A percentile compares a stretch with the other conserved stretches of the same genome.
phyloP scores from a whole-genome alignment of 108 stramenopile species.

The Stephanodiscus minutulus region DNA sequence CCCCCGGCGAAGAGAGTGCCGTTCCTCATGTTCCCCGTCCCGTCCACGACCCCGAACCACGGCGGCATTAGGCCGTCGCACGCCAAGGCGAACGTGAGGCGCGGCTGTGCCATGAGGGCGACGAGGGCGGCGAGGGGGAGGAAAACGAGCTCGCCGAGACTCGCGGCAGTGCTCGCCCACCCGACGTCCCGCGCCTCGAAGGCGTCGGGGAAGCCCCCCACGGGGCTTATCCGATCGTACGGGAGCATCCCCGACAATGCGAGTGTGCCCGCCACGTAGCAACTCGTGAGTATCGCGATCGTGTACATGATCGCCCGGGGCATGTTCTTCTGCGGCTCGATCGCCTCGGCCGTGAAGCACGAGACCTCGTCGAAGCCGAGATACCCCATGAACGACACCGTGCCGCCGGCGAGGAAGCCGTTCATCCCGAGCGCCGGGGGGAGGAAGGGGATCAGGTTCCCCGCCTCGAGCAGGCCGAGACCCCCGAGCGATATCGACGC shows the following conservation, averaged over 20 bases:
- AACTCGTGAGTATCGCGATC: neutral
- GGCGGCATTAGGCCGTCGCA: conserved; percentile 58
- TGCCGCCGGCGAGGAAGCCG: conserved; percentile 1
- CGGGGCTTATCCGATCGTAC: conserved; percentile 4
- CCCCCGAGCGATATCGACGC: neutral
- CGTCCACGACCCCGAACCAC: conserved; percentile 50
- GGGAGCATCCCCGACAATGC: conserved; percentile 5
- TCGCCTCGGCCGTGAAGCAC: conserved; percentile 25
- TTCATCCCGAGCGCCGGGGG: neutral
- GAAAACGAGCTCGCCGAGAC: conserved; percentile 55
- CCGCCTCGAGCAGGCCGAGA: neutral
- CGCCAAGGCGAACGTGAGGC: conserved; percentile 55
- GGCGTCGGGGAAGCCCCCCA: conserved; percentile 11
- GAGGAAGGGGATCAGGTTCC: conserved; percentile 2
- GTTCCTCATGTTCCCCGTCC: conserved; percentile 49
- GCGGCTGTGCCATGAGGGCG: conserved; percentile 60
- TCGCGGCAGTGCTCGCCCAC: conserved; percentile 6
- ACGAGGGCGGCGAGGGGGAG: conserved; percentile 69
- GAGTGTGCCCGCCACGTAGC: conserved; percentile 1
- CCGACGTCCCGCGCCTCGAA: conserved; percentile 1
- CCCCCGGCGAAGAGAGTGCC: conserved; percentile 50
- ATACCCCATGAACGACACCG: conserved; percentile 19
- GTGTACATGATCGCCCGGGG: conserved; percentile 2
- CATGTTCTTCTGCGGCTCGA: conserved; percentile 2
- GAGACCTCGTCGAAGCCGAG: conserved; percentile 21